These are phyloP conservation scores for Oligophagozyma castellii DNA, from an alignment of 1,139 yeast genomes.

Conservation along the genomic window DNA sequence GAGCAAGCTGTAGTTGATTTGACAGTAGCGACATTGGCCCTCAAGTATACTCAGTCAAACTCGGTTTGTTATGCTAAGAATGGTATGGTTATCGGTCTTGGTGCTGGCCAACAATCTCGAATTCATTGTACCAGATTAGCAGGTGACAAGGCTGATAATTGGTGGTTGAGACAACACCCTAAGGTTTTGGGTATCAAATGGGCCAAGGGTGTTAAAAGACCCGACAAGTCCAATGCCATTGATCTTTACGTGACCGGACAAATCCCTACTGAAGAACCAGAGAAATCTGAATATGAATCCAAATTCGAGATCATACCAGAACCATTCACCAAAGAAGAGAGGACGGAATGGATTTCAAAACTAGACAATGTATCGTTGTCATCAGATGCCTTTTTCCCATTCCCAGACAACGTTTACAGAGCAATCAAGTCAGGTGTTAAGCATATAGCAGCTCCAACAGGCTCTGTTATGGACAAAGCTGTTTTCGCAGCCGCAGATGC, in stretches of 20 bases:
- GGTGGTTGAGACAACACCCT: conserved; percentile 99
- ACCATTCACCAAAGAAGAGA: conserved; percentile 74
- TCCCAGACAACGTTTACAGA: conserved; percentile 97
- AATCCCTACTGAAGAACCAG: conserved; percentile 86
- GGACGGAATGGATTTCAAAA: conserved; percentile 73
- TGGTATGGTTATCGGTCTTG: conserved; percentile 98
- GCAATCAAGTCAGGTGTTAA: conserved; percentile 95
- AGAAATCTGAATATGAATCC: conserved; percentile 79
- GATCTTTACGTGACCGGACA: conserved; percentile 85
- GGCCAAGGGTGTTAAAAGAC: conserved; percentile 98
- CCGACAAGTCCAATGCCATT: conserved; percentile 95
- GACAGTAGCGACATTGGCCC: conserved; percentile 92
- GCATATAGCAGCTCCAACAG: conserved; percentile 91
- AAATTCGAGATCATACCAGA: conserved; percentile 74
- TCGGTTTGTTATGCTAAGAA: conserved; percentile 96
- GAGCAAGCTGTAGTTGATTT: conserved; percentile 89
- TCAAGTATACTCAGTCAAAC: conserved; percentile 95
- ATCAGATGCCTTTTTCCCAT: conserved; percentile 98
- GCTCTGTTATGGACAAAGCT: conserved; percentile 95
- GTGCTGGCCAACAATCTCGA: conserved; percentile 99
- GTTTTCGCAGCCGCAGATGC: conserved; percentile 93
- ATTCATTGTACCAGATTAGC: conserved; percentile 98
- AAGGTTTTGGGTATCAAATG: conserved; percentile 82
- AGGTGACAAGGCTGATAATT: conserved; percentile 97
- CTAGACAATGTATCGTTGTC: conserved; percentile 78